Percentiles rank a stretch among this genome's conserved stretches.
phyloP scores from a whole-genome alignment of 106 monocot genomes.

The Iris macrosiphon region DNA sequence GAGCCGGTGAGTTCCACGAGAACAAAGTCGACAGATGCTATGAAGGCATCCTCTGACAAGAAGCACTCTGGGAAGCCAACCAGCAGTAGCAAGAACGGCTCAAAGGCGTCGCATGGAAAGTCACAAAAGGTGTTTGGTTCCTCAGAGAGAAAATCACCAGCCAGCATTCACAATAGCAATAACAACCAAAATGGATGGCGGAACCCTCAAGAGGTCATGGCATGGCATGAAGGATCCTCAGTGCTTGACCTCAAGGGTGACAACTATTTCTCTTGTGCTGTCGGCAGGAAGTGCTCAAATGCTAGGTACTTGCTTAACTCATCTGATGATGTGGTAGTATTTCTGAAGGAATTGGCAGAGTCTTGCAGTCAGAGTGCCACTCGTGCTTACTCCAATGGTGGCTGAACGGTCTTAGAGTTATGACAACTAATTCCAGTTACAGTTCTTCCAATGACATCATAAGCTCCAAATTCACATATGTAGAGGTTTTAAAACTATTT shows the following conservation, averaged over 20 bases:
- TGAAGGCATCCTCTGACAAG: conserved; percentile 42
- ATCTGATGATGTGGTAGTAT: conserved; percentile 77
- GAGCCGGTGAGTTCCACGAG: conserved; percentile 45
- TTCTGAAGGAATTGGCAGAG: conserved; percentile 70
- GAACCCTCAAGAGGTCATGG: conserved; percentile 38
- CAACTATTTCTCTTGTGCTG: conserved; percentile 92
- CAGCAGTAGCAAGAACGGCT: conserved; percentile 31
- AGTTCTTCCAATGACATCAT: too few species aligned
- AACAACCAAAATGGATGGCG: conserved; percentile 18
- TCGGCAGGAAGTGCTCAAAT: conserved; percentile 74
- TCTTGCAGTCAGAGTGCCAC: too few species aligned
- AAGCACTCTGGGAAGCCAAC: conserved; percentile 28
- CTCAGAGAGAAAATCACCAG: conserved; percentile 36
- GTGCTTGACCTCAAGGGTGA: conserved; percentile 90
- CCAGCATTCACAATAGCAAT: conserved; percentile 9
- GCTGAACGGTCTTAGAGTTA: too few species aligned
- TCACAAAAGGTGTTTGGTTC: conserved; percentile 25
- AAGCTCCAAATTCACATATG: too few species aligned
- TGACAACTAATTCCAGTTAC: too few species aligned
- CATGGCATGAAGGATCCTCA: conserved; percentile 85
- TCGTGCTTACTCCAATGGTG: too few species aligned
- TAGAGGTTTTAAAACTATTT: too few species aligned
- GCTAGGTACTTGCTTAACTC: conserved; percentile 80
- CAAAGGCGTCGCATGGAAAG: conserved; percentile 31
- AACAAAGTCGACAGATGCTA: conserved; percentile 45